A percentile compares a stretch with the other conserved stretches of the same genome.
These are phyloP conservation scores for Talaromyces ruber DNA, from an alignment of 495 filamentous ascomycete genomes.

Conservation along the genomic window DNA sequence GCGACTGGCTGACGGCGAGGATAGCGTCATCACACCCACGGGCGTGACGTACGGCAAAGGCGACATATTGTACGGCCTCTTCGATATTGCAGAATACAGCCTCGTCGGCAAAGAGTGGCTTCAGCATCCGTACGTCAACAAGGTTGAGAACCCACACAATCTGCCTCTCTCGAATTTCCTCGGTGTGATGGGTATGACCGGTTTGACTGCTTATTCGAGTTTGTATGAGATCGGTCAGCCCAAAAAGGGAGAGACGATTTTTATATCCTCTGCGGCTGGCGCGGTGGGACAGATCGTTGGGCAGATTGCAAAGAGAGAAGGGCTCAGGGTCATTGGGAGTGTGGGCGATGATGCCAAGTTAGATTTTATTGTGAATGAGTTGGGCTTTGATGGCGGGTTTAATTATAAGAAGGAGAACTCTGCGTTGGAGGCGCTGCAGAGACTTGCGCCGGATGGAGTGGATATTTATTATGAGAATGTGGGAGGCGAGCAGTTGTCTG, in stretches of 20 bases:
- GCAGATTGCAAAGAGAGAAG: constrained; percentile 54
- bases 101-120: constrained; percentile 8
- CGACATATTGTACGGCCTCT: constrained; percentile 51
- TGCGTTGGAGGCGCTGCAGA: constrained; percentile 52
- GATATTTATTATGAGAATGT: constrained; percentile 98
- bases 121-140: constrained; percentile 18
- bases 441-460: constrained; percentile 73
- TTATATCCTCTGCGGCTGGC: constrained; percentile 63
- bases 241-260: constrained; percentile 75
- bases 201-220: constrained; percentile 64
- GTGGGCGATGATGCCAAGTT: constrained; percentile 42
- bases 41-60: constrained; percentile 34
- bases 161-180: constrained; percentile 48
- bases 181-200: constrained; percentile 72
- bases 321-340: constrained; percentile 4
- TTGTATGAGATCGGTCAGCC: constrained; percentile 68
- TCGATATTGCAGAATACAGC: constrained; percentile 56
- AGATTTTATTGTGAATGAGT: constrained; percentile 38
- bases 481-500: constrained; percentile 80
- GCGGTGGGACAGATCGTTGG: constrained; percentile 74
- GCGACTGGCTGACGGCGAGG: constrained; percentile 39
- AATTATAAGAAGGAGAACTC: constrained; percentile 48
- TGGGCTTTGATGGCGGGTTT: constrained; percentile 44
- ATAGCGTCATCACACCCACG: constrained; percentile 28
- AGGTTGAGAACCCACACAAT: constrained; percentile 46